Percentiles rank a stretch among this genome's conserved stretches.
Evolutionary conservation across 2,329 filamentous ascomycete species (phyloP).

Genomic region (Calonectria honghensis): DNA sequence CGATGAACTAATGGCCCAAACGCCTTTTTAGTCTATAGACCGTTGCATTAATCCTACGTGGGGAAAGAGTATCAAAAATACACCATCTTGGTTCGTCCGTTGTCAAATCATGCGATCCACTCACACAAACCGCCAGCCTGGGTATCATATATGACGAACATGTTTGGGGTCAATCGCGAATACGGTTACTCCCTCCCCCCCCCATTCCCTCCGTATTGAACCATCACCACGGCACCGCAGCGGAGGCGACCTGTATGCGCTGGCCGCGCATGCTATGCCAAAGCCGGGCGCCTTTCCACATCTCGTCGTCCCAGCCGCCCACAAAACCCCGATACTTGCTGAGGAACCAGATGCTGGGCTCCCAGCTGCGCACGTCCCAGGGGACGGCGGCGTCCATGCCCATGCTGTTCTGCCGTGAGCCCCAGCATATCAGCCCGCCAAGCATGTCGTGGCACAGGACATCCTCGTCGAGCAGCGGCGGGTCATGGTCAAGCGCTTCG

Average conservation of each 20-base stretch:
- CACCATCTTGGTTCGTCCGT: conserved; percentile 9
- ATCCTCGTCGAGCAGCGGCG: conserved; percentile 59
- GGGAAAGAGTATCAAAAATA: not conserved
- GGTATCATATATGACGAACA: not conserved
- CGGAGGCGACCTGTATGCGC: conserved; percentile 41
- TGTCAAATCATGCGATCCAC: conserved; percentile 2
- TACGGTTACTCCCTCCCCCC: not conserved
- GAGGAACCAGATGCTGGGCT: conserved; percentile 65
- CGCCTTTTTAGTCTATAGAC: conserved; percentile 9
- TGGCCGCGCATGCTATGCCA: conserved; percentile 57
- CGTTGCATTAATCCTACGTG: conserved; percentile 1
- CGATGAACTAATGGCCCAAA: conserved; percentile 10
- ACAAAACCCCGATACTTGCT: conserved; percentile 62
- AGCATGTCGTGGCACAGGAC: conserved; percentile 61
- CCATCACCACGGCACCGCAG: not conserved
- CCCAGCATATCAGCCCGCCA: conserved; percentile 62
- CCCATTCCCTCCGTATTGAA: not conserved
- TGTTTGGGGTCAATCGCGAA: not conserved
- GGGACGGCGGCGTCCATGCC: conserved; percentile 62
- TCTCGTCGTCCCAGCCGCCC: conserved; percentile 61
- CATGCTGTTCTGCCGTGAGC: conserved; percentile 53
- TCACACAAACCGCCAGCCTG: conserved; percentile 2
- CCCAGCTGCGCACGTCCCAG: conserved; percentile 67
- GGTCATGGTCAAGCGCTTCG: conserved; percentile 49
- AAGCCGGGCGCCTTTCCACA: conserved; percentile 58